These are phyloP conservation scores for Chaetomium olivaceum DNA, from an alignment of 2,329 filamentous ascomycete species.

Conservation along the genomic window DNA sequence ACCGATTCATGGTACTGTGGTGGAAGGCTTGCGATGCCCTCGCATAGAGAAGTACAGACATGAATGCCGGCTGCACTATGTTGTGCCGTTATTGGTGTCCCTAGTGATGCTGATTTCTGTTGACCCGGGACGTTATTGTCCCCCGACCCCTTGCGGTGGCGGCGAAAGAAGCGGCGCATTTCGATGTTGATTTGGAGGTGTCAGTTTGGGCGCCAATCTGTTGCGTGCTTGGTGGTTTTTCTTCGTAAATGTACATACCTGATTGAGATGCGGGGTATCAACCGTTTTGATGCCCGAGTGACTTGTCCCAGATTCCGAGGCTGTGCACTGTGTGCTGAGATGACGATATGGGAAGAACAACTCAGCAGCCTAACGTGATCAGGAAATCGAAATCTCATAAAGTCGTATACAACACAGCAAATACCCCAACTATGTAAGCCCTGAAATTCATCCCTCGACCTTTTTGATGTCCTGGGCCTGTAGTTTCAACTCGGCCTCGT, in stretches of 20 bases:
- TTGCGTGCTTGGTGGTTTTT: background rate
- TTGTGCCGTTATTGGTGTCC: background rate
- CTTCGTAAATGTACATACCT: background rate
- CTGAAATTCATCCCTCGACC: conserved; percentile 35
- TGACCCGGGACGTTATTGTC: background rate
- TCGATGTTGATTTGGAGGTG: background rate
- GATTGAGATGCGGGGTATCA: background rate
- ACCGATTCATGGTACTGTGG: background rate
- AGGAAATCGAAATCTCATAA: background rate
- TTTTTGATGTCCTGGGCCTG: conserved; percentile 37
- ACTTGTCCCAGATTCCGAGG: background rate
- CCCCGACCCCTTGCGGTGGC: background rate
- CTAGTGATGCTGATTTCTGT: background rate
- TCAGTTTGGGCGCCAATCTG: background rate
- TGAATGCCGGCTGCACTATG: background rate
- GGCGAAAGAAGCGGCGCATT: conserved; percentile 7
- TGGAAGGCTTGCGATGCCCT: background rate
- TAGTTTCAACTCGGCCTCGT: conserved; percentile 34
- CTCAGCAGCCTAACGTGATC: background rate
- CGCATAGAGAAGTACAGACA: background rate
- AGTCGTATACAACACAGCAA: too few relatives aligned
- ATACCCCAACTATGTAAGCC: background rate
- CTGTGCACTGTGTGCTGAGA: too few relatives aligned
- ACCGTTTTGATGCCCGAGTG: background rate
- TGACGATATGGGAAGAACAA: background rate